Conservation (phyloP, 1,139 yeast species). For the Taiozyma sp. region DNA sequence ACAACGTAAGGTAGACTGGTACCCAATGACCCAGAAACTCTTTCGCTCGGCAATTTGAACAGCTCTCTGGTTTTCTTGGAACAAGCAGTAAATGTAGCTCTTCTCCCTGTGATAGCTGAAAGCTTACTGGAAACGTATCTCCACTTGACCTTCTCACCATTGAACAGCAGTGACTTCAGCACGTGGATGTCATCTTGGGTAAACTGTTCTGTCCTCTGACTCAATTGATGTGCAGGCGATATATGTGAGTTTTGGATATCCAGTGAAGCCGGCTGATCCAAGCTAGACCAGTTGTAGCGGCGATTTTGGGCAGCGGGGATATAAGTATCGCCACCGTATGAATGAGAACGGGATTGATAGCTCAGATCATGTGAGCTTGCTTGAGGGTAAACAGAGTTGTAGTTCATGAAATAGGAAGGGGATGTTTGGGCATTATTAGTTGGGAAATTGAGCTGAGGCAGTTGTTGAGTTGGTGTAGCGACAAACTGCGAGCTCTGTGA, state of each 20-base stretch:
- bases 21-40: slow-evolving; percentile 31
- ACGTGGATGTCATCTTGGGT: slow-evolving; percentile 29
- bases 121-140: slow-evolving; percentile 31
- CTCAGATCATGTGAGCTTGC: neutral
- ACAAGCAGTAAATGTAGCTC: slow-evolving; percentile 38
- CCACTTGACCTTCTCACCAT: slow-evolving; percentile 40
- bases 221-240: neutral
- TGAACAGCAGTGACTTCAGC: slow-evolving; percentile 30
- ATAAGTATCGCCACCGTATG: slow-evolving; percentile 7
- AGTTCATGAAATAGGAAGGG: slow-evolving; percentile 1
- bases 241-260: neutral
- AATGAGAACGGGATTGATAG: slow-evolving; percentile 6
- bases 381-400: neutral
- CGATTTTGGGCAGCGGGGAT: neutral
- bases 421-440: neutral
- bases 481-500: neutral
- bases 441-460: slow-evolving; percentile 13
- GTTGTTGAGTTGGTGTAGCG: slow-evolving; percentile 3
- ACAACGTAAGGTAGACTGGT: slow-evolving; percentile 36
- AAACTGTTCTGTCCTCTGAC: slow-evolving; percentile 13
- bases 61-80: slow-evolving; percentile 36
- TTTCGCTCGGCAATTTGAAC: slow-evolving; percentile 34
- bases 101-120: slow-evolving; percentile 19
- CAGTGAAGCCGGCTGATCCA: slow-evolving; percentile 1
- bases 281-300: slow-evolving; percentile 1